Percentiles rank a stretch among this genome's conserved stretches.
These are phyloP conservation scores for Hymenoscyphus scutula DNA, from an alignment of 2,329 filamentous ascomycete species.

Conservation along the genomic window DNA sequence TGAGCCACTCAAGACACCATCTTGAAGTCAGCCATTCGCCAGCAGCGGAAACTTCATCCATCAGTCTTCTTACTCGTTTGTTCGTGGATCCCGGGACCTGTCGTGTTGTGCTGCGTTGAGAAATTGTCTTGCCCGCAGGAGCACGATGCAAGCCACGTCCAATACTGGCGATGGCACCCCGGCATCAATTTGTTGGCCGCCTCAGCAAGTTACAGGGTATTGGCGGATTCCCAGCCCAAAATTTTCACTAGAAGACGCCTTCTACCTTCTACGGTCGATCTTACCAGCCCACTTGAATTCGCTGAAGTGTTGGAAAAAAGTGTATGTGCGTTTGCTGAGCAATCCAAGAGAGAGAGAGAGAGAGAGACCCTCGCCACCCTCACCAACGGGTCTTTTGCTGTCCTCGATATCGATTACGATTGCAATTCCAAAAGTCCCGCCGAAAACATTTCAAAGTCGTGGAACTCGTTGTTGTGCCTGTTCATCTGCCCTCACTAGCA, in stretches of 20 bases:
- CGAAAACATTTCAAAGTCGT: neutral
- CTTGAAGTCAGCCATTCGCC: neutral
- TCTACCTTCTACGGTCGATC: slow-evolving; percentile 23
- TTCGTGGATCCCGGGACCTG: slow-evolving; percentile 11
- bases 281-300: neutral
- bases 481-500: neutral
- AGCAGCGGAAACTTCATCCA: neutral
- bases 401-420: no score
- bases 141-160: slow-evolving; percentile 3
- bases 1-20: neutral
- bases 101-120: slow-evolving; percentile 11
- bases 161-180: slow-evolving; percentile 8
- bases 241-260: slow-evolving; percentile 20
- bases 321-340: no score
- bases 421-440: neutral
- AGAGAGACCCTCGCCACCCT: neutral
- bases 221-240: slow-evolving; percentile 10
- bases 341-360: no score
- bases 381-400: neutral
- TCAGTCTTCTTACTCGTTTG: slow-evolving; percentile 7
- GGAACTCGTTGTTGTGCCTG: slow-evolving; percentile 3
- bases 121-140: slow-evolving; percentile 16
- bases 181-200: slow-evolving; percentile 3
- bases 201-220: slow-evolving; percentile 15
- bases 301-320: slow-evolving; percentile 4